These are phyloP conservation scores for Picochlorum sp. DNA, from an alignment of 139 green algal species.

Conservation along the genomic window DNA sequence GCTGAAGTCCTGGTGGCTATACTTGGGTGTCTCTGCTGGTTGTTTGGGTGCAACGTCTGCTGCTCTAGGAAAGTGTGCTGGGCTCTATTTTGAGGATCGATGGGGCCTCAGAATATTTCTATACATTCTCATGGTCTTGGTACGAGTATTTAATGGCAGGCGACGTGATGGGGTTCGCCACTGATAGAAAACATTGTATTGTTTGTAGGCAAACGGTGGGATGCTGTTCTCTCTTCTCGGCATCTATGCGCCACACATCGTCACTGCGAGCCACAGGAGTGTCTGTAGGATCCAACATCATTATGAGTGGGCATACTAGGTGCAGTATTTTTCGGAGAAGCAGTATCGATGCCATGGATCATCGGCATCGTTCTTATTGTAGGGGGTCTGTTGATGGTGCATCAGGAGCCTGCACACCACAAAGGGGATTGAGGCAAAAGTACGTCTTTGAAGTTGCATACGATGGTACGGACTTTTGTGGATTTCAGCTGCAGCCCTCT, in stretches of 20 bases:
- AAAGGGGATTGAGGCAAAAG: slow-evolving; percentile 1
- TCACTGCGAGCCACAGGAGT: background rate
- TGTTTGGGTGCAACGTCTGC: background rate
- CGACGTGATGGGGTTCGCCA: too few species aligned
- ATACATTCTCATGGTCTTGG: background rate
- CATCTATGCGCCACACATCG: background rate
- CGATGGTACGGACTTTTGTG: slow-evolving; percentile 7
- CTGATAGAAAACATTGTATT: too few species aligned
- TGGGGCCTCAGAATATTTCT: background rate
- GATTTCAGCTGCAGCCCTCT: slow-evolving; percentile 8
- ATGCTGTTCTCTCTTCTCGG: background rate
- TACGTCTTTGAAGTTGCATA: background rate
- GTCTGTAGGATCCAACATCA: background rate
- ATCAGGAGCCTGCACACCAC: background rate
- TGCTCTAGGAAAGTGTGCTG: background rate
- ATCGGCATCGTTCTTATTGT: background rate
- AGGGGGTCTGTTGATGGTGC: background rate
- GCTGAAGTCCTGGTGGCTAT: background rate
- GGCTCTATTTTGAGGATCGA: background rate
- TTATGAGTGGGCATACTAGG: background rate
- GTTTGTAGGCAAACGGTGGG: background rate
- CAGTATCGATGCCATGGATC: background rate
- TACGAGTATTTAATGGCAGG: background rate
- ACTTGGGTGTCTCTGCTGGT: background rate
- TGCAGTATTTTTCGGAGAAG: background rate